These are phyloP conservation scores for Spironucleus salmonicida DNA, from an alignment of 208 protist species.

Conservation along the genomic window DNA sequence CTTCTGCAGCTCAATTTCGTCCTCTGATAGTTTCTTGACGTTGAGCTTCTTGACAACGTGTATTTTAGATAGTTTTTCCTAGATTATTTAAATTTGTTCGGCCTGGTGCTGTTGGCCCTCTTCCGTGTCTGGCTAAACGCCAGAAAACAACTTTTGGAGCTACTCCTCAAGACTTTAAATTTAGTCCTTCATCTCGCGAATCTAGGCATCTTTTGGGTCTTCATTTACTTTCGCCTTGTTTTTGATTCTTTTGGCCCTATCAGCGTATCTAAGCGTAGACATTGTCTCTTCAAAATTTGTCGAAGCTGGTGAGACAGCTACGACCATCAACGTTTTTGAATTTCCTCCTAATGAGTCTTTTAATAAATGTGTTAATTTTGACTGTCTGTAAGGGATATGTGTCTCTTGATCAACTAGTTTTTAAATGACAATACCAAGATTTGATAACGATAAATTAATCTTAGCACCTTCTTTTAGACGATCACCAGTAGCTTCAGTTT, in stretches of 20 bases:
- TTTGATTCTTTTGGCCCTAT: constrained; percentile 37
- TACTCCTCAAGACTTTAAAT: constrained; percentile 14
- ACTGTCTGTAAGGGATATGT: constrained; percentile 46
- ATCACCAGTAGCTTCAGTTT: constrained; percentile 39
- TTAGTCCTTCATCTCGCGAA: constrained; percentile 24
- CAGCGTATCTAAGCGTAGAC: constrained; percentile 33
- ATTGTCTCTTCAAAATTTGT: constrained; percentile 51
- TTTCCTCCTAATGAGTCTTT: constrained; percentile 54
- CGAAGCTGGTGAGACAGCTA: constrained; percentile 41
- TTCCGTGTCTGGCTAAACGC: too few species aligned
- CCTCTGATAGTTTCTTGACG: too few species aligned
- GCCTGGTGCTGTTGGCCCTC: too few species aligned
- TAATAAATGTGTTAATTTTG: constrained; percentile 48
- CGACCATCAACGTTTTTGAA: constrained; percentile 48
- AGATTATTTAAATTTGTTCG: too few species aligned
- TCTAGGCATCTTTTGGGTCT: constrained; percentile 36
- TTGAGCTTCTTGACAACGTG: too few species aligned
- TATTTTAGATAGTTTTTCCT: too few species aligned
- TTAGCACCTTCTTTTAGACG: constrained; percentile 41
- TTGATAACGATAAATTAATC: constrained; percentile 45
- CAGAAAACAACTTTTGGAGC: too few species aligned
- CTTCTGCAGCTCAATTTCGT: too few species aligned
- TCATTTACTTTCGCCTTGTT: constrained; percentile 43
- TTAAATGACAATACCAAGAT: constrained; percentile 45
- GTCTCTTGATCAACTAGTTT: constrained; percentile 31